These are phyloP conservation scores for Hyaloscypha variabilis DNA, from an alignment of 495 filamentous ascomycete species.

Conservation along the genomic window DNA sequence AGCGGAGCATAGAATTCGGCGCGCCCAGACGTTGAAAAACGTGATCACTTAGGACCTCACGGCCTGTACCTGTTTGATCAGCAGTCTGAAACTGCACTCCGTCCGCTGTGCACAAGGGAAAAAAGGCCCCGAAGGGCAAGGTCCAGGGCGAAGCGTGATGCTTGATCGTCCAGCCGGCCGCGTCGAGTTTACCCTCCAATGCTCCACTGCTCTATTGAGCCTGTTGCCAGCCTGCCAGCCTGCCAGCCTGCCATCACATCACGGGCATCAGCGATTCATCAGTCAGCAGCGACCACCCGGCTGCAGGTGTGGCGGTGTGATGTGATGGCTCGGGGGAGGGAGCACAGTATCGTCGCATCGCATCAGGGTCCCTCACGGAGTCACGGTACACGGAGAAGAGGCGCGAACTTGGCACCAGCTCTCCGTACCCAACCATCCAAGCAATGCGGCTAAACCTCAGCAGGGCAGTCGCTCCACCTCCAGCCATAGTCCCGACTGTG, in stretches of 20 bases:
- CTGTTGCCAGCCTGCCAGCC: too few species aligned
- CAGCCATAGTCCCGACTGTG: background rate
- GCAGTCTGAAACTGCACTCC: conserved; percentile 21
- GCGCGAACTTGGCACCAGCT: background rate
- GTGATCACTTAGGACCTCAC: conserved; percentile 15
- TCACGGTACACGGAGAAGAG: background rate
- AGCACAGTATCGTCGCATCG: conserved; percentile 1
- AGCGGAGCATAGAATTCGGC: background rate
- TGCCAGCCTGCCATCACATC: background rate
- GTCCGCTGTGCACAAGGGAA: conserved; percentile 1
- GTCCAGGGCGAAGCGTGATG: background rate
- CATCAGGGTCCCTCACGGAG: background rate
- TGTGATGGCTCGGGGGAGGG: background rate
- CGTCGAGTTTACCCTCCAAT: conserved; percentile 3
- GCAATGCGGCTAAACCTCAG: conserved; percentile 3
- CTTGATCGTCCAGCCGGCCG: conserved; percentile 12
- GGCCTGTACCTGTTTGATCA: conserved; percentile 29
- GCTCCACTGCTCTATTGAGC: background rate
- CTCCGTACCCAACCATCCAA: background rate
- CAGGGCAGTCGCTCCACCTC: background rate
- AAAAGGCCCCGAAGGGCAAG: background rate
- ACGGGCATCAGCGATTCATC: background rate
- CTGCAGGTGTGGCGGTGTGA: background rate
- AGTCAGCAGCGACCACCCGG: background rate
- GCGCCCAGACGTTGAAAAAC: conserved; percentile 13